Percentiles rank a stretch among this genome's conserved stretches.
These are phyloP conservation scores for Coelastrella sp. DNA, from an alignment of 139 green algal genomes.

Conservation along the genomic window DNA sequence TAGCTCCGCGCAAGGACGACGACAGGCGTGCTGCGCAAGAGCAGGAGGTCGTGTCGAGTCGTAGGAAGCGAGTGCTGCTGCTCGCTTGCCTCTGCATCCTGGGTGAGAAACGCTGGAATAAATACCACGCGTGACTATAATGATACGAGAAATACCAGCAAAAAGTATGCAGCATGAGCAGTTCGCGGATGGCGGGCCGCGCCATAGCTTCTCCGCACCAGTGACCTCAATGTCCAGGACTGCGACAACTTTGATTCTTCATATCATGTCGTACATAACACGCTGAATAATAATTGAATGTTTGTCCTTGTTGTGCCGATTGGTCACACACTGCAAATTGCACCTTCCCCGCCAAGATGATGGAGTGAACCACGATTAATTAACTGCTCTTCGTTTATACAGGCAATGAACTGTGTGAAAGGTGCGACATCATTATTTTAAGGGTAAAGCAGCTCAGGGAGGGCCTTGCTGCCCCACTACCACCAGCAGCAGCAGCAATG, in stretches of 20 bases:
- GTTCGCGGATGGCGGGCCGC: background rate
- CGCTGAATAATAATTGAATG: too few relatives aligned
- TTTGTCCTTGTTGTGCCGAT: too few relatives aligned
- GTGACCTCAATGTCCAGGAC: background rate
- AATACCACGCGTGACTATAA: too few relatives aligned
- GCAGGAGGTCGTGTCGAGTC: conserved; percentile 4
- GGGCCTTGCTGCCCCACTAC: too few relatives aligned
- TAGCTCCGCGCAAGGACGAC: background rate
- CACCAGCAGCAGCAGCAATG: conserved; percentile 10
- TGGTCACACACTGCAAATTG: too few relatives aligned
- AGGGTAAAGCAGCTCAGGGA: conserved; percentile 21
- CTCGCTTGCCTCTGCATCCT: conserved; percentile 36
- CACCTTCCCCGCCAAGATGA: too few relatives aligned
- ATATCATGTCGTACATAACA: too few relatives aligned
- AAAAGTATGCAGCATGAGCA: background rate
- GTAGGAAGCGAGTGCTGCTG: background rate
- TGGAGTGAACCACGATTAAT: too few relatives aligned
- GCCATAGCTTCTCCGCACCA: too few relatives aligned
- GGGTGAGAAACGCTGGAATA: too few relatives aligned
- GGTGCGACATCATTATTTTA: background rate
- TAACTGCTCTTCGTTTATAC: background rate
- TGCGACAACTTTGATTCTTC: too few relatives aligned
- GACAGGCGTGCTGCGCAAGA: background rate
- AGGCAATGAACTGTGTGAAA: conserved; percentile 88
- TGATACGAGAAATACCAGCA: too few relatives aligned